Evolutionary conservation across 352 stramenopile genomes (phyloP), one percentile per base, ranked within the genome.

Genomic region (Globisporangium paddicum): DNA sequence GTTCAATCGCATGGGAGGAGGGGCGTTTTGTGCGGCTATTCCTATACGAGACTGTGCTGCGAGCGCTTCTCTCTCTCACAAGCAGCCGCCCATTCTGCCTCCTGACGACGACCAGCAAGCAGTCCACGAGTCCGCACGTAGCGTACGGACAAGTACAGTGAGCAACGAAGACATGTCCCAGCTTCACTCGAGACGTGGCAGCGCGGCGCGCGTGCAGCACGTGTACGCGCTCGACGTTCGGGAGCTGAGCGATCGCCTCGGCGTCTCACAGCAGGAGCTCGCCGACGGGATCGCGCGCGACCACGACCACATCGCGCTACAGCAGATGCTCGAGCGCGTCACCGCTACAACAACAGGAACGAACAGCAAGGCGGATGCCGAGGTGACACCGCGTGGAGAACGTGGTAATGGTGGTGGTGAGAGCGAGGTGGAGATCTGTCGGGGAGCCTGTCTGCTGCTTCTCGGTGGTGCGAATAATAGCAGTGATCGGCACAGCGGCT

Each of bases 251-350:
- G 61, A 71, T 23, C 46, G 48, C 8, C 51, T 71, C 23, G 65
- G 55, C 19, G 32, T 71, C 40, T 71, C 65, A 5, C 60, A 71
- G 62, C 19, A 62, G 28, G 65, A 71, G 46, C 61, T 71, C 46
- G 47, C 66, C 23, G 55, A 50, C 5, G 61, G 65, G 25, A 63
- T 71, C 26, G 50, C 65, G 38, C 44, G 53, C 7, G 42, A 57
- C 14, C 55, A 71, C 19, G 34, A 45, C 41, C 53, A 54, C 44
- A 58, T 63, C 26, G 48, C 65, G 26, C 46, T 70, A 23, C 48
- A 45, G n/a, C 47, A 54, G 19, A 38, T 71, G 50, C 45, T 68
- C 23, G 55, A 63, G 26, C 26, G 37, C 14, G 21, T 55, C 16
- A 53, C n/a, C n/a, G n/a, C n/a, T n/a, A n/a, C n/a, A n/a, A n/a